Evolutionary conservation across 441 rosid species (phyloP).

Genomic region (Croton setiger): DNA sequence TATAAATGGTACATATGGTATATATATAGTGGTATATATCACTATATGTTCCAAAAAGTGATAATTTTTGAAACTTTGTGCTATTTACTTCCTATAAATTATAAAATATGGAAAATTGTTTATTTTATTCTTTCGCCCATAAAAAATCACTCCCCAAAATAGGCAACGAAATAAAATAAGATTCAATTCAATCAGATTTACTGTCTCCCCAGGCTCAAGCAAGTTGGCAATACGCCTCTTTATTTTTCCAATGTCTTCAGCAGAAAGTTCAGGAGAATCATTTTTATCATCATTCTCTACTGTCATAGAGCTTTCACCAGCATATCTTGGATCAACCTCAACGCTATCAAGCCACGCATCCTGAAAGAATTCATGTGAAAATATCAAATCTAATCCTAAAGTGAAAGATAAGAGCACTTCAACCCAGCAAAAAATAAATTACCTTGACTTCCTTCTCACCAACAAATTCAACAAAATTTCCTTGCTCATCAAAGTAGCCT

Average conservation of each 20-base stretch:
- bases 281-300: slow-evolving; percentile 31
- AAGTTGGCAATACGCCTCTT: slow-evolving; percentile 79
- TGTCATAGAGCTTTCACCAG: slow-evolving; percentile 35
- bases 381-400: slow-evolving; percentile 6
- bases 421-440: neutral
- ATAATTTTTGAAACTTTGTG: too few relatives aligned
- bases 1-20: too few relatives aligned
- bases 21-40: too few relatives aligned
- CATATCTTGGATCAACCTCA: slow-evolving; percentile 51
- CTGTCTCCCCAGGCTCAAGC: slow-evolving; percentile 95
- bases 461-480: slow-evolving; percentile 90
- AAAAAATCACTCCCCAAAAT: neutral
- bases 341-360: slow-evolving; percentile 98
- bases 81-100: too few relatives aligned
- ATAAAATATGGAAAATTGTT: too few relatives aligned
- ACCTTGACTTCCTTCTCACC: slow-evolving; percentile 76
- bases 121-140: too few relatives aligned
- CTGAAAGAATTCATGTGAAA: slow-evolving; percentile 37
- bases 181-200: slow-evolving; percentile 27
- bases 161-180: neutral
- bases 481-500: slow-evolving; percentile 88
- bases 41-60: too few relatives aligned
- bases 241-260: slow-evolving; percentile 59
- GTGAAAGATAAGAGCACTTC: slow-evolving; percentile 1
- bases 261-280: slow-evolving; percentile 51